Base-by-base conservation (phyloP, 106 monocot genomes). In the Vanilla planifolia region DNA sequence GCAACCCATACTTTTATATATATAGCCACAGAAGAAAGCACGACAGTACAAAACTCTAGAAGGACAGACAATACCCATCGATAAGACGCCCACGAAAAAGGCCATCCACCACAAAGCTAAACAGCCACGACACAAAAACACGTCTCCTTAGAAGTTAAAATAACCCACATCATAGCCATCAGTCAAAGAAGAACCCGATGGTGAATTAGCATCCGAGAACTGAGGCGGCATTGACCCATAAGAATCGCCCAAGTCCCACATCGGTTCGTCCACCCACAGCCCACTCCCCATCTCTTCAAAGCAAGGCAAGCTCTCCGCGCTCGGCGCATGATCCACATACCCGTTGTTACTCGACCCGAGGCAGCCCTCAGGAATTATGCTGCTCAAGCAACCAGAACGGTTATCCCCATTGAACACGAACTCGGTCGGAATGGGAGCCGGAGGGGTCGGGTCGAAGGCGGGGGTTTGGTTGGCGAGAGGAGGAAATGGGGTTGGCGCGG, bases 311-410 rank as follows among this genome's bases (percentile, higher is more conserved):
- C 17, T 8, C 44, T 45, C 20, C n/a, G 8, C 17, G 7, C 3
- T 45, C 3, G 5, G 16, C 3, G 20, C 44, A 45, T 45, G 19
- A 45, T 19, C 17, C 4, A 45, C 44, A 17, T 45, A 20, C 44
- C 2, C 20, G 20, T 7, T 45, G 33, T 33, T 33, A 5, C 17
- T 33, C n/a, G 81, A 63, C 40, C 43, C 63, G 39, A 80, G 74
- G 53, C 47, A 77, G 36, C 85, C 55, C 67, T 77, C 71, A 26
- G 80, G 80, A 33, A 85, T 63, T 40, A 85, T 72, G 45, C 85
- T 85, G 35, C 85, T 85, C 43, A 85, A 55, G 58, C 71, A 73
- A 4, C 85, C 85, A 13, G 80, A 80, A 21, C 66, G 50, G 0
- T 35, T 20, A 19, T 80, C 85, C 19, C 43, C 28, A n/a, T 63